Evolutionary conservation across 768 basidiomycete genomes (phyloP).

Genomic region (Lanmaoa pseudosensibilis): DNA sequence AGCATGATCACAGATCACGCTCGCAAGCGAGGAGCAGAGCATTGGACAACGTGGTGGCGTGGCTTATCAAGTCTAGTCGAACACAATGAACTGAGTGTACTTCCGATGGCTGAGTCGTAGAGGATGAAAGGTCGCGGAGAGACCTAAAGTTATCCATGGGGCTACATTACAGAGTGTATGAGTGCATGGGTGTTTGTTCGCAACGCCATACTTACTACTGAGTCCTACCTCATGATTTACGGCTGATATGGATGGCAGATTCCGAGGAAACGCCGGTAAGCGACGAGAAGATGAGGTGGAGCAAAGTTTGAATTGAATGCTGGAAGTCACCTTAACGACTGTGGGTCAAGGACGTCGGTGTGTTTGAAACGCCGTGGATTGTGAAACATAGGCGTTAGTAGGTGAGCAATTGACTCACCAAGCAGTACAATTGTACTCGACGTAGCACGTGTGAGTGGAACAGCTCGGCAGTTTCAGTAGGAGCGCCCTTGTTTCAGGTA

Average conservation of each 20-base stretch:
- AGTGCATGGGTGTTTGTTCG: no score
- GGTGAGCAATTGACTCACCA: no score
- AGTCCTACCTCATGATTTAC: no score
- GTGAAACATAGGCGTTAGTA: no score
- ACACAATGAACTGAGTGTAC: no score
- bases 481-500: slow-evolving; percentile 3
- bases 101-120: not conserved
- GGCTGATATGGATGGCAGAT: not conserved
- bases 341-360: not conserved
- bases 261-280: not conserved
- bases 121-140: not conserved
- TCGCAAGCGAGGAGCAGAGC: no score
- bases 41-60: no score
- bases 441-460: not conserved
- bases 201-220: no score
- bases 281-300: not conserved
- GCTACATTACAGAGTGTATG: no score
- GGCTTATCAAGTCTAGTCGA: no score
- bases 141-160: no score
- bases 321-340: not conserved
- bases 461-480: slow-evolving; percentile 3
- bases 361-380: no score
- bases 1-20: not conserved
- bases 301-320: not conserved
- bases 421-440: not conserved